Conservation (phyloP, 257 asterid genomes). For the Gynochthodes officinalis region DNA sequence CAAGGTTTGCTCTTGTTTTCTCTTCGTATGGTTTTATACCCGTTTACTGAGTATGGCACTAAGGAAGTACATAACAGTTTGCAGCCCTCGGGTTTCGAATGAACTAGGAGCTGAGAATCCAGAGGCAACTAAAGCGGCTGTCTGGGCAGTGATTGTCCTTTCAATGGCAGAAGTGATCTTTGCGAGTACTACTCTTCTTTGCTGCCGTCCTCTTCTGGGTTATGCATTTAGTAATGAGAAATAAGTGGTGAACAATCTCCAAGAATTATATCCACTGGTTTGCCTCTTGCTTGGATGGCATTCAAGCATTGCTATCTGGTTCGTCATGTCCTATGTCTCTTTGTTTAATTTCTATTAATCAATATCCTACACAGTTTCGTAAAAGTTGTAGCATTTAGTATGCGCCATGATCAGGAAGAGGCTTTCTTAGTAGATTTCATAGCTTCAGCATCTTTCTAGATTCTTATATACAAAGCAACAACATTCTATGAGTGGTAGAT, state of each 20-base stretch:
- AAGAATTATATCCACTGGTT: constrained; percentile 31
- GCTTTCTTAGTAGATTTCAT: no score
- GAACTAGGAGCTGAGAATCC: constrained; percentile 54
- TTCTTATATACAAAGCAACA: no score
- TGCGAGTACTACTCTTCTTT: constrained; percentile 32
- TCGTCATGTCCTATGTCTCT: not conserved
- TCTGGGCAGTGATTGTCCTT: constrained; percentile 40
- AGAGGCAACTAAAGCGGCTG: constrained; percentile 38
- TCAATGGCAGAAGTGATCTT: constrained; percentile 39
- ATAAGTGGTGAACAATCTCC: constrained; percentile 39
- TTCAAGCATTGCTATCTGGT: constrained; percentile 57
- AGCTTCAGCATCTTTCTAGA: no score
- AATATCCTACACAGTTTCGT: not conserved
- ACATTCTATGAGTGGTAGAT: no score
- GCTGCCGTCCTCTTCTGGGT: constrained; percentile 39
- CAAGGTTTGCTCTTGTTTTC: constrained; percentile 36
- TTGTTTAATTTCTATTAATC: not conserved
- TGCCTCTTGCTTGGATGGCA: constrained; percentile 48
- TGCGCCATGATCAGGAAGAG: no score
- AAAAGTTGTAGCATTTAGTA: no score
- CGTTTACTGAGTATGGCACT: not conserved
- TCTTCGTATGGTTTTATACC: no score
- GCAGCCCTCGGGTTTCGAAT: constrained; percentile 57
- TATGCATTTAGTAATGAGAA: constrained; percentile 44
- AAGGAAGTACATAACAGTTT: not conserved